phyloP scores from a whole-genome alignment of 345 rosid genomes.

The Syzygium aromaticum region DNA sequence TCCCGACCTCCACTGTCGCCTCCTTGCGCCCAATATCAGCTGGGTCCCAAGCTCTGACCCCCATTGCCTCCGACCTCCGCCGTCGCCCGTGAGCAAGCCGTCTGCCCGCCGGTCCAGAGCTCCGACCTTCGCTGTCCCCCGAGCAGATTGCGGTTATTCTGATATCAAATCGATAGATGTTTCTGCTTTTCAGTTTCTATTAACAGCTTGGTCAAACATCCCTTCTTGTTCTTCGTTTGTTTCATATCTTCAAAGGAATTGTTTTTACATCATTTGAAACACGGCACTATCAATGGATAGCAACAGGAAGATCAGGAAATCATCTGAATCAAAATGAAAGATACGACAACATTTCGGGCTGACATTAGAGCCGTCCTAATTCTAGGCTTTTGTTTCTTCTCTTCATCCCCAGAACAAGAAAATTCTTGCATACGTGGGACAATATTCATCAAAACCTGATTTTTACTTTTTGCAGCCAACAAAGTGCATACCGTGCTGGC shows the following conservation, averaged over 20 bases:
- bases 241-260: background rate
- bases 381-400: background rate
- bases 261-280: background rate
- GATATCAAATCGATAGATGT: background rate
- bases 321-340: background rate
- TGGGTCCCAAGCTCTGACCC: too few species aligned
- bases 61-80: too few species aligned
- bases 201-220: background rate
- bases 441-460: background rate
- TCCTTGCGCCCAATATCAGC: too few species aligned
- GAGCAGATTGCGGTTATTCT: conserved; percentile 24
- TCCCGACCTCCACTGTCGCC: too few species aligned
- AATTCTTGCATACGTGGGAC: background rate
- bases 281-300: background rate
- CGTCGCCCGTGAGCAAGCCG: too few species aligned
- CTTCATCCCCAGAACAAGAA: background rate
- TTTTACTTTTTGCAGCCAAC: background rate
- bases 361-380: background rate
- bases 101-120: too few species aligned
- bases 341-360: background rate
- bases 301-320: background rate
- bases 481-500: too few species aligned
- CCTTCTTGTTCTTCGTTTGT: background rate
- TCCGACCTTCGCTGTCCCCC: too few species aligned
- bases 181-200: background rate